Evolutionary conservation across 768 basidiomycete species (phyloP).

Genomic region (Amanita inopinata): DNA sequence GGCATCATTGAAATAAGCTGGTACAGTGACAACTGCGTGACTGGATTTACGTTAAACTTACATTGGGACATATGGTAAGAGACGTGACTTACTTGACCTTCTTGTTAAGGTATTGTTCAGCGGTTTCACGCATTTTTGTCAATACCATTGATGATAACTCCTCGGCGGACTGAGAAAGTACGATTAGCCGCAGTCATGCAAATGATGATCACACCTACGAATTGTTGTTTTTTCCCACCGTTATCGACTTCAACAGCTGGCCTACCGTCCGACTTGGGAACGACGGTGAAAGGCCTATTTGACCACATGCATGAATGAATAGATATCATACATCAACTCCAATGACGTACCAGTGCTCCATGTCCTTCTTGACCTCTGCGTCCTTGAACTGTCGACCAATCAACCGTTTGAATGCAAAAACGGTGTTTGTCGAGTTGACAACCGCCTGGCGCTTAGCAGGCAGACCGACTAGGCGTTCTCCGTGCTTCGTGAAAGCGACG

Average conservation of each 20-base stretch:
- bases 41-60: slow-evolving; percentile 25
- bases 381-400: slow-evolving; percentile 92
- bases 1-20: slow-evolving; percentile 99
- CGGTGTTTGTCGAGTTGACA: slow-evolving; percentile 90
- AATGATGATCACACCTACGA: slow-evolving; percentile 36
- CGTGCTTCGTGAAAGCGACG: slow-evolving; percentile 97
- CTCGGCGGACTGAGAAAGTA: slow-evolving; percentile 58
- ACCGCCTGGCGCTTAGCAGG: slow-evolving; percentile 97
- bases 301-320: slow-evolving; percentile 2
- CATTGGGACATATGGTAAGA: background rate
- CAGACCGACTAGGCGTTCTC: slow-evolving; percentile 91
- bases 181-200: slow-evolving; percentile 8
- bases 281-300: slow-evolving; percentile 72
- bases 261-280: slow-evolving; percentile 60
- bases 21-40: slow-evolving; percentile 89
- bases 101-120: slow-evolving; percentile 88
- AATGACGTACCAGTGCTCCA: slow-evolving; percentile 62
- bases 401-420: slow-evolving; percentile 89
- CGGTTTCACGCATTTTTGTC: slow-evolving; percentile 92
- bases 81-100: slow-evolving; percentile 72
- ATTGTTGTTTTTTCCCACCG: slow-evolving; percentile 72
- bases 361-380: slow-evolving; percentile 88
- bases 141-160: slow-evolving; percentile 85
- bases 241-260: slow-evolving; percentile 82
- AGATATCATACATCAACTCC: background rate